A percentile compares a stretch with the other conserved stretches of the same genome.
Evolutionary conservation across 768 basidiomycete species (phyloP).

Genomic region (Rhodotorula paludigena): DNA sequence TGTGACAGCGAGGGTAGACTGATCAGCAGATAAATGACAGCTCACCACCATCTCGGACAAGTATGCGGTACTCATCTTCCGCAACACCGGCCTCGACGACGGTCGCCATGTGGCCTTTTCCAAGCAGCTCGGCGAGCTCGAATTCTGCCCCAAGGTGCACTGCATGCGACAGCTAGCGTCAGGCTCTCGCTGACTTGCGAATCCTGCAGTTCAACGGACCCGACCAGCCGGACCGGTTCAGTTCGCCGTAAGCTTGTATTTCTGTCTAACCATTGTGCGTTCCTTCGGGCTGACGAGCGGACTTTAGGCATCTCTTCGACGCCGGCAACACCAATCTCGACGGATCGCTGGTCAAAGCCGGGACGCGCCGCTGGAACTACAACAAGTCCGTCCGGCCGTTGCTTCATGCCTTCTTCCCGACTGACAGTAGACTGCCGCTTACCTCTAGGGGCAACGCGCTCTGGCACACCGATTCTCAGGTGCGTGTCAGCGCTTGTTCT

Average conservation of each 20-base stretch:
- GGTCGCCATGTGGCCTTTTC: constrained; percentile 41
- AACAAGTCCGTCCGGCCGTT: constrained; percentile 21
- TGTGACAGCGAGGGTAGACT: too few species aligned
- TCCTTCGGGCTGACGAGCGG: neutral
- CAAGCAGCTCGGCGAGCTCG: constrained; percentile 42
- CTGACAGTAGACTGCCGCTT: too few species aligned
- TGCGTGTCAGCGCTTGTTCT: neutral
- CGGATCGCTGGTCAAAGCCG: constrained; percentile 33
- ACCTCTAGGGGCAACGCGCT: constrained; percentile 40
- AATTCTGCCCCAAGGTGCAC: constrained; percentile 16
- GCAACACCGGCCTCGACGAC: constrained; percentile 45
- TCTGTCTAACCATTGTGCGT: neutral
- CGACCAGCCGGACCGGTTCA: constrained; percentile 38
- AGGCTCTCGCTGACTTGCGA: too few species aligned
- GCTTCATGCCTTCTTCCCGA: neutral
- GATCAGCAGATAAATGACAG: constrained; percentile 4
- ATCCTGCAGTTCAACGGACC: constrained; percentile 40
- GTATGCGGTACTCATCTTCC: constrained; percentile 45
- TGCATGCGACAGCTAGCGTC: neutral
- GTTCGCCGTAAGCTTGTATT: constrained; percentile 13
- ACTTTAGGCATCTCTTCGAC: constrained; percentile 39
- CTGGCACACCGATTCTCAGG: constrained; percentile 44
- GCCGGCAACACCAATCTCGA: constrained; percentile 44
- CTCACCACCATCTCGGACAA: constrained; percentile 24
- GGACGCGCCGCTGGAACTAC: constrained; percentile 37